These are phyloP conservation scores for Polytrichum formosum DNA, from an alignment of 225 moss, liverwort and hornwort genomes.

Conservation along the genomic window DNA sequence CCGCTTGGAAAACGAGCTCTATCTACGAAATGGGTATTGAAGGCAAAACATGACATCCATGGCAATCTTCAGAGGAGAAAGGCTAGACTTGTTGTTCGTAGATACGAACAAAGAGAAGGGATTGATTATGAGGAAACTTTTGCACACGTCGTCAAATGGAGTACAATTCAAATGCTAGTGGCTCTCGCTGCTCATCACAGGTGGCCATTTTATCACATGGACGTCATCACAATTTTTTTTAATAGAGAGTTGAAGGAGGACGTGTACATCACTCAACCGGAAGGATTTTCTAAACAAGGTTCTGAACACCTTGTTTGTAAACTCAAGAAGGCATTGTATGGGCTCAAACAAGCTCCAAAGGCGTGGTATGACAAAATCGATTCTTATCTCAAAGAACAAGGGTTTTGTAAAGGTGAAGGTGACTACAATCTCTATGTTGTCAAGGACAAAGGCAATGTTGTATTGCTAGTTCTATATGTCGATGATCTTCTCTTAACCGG, in stretches of 20 bases:
- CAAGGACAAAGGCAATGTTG: neutral
- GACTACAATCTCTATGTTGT: neutral
- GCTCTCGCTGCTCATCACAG: neutral
- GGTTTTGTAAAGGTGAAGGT: neutral
- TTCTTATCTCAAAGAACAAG: neutral
- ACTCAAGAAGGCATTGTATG: neutral
- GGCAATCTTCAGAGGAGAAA: neutral
- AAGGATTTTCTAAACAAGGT: neutral
- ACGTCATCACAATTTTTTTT: neutral
- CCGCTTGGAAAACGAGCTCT: neutral
- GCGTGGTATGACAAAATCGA: neutral
- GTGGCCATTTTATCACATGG: neutral
- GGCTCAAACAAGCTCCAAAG: neutral
- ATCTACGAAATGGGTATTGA: neutral
- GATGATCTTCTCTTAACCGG: neutral
- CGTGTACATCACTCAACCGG: neutral
- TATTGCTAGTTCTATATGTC: neutral
- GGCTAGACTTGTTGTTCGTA: neutral
- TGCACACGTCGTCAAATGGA: neutral
- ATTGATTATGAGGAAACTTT: conserved; percentile 1
- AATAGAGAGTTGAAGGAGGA: neutral
- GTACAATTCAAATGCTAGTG: neutral
- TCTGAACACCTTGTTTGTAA: neutral
- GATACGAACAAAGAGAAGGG: neutral
- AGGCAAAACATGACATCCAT: neutral